These are phyloP conservation scores for Malassezia yamatoensis DNA, from an alignment of 1,284 basidiomycete genomes.

Conservation along the genomic window DNA sequence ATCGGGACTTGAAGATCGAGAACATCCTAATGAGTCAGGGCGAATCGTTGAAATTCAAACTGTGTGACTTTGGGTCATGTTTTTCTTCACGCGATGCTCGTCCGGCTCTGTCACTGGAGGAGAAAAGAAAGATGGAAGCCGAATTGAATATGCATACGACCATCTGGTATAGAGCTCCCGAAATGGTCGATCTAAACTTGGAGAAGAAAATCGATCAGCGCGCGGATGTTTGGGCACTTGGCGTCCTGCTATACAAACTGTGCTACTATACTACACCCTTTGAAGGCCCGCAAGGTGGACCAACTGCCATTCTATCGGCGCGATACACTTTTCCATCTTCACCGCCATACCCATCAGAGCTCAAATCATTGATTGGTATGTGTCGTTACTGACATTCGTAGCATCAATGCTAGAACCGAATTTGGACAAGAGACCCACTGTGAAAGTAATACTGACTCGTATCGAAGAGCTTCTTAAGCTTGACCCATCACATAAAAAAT, in stretches of 20 bases:
- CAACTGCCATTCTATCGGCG: slow-evolving; percentile 88
- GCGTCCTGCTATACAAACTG: slow-evolving; percentile 66
- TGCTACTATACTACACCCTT: slow-evolving; percentile 99
- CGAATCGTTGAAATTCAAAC: slow-evolving; percentile 60
- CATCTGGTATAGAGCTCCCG: slow-evolving; percentile 85
- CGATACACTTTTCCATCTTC: slow-evolving; percentile 64
- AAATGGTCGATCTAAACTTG: slow-evolving; percentile 88
- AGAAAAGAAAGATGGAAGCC: slow-evolving; percentile 69
- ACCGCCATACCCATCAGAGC: slow-evolving; percentile 75
- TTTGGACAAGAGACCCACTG: not conserved
- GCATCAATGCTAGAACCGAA: slow-evolving; percentile 7
- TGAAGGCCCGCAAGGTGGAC: slow-evolving; percentile 62
- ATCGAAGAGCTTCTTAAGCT: not conserved
- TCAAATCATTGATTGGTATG: slow-evolving; percentile 68
- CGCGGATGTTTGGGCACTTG: slow-evolving; percentile 71
- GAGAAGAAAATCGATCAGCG: slow-evolving; percentile 78
- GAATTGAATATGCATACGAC: slow-evolving; percentile 92
- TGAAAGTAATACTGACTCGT: not conserved
- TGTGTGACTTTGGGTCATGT: slow-evolving; percentile 96
- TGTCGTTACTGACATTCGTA: not conserved
- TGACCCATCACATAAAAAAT: not conserved
- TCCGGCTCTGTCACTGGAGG: slow-evolving; percentile 33
- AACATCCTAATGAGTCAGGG: slow-evolving; percentile 69
- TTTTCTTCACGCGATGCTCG: slow-evolving; percentile 52
- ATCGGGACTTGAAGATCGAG: slow-evolving; percentile 89